A percentile compares a stretch with the other conserved stretches of the same genome.
These are phyloP conservation scores for Zasmidium citrigriseum DNA, from an alignment of 2,329 filamentous ascomycete genomes.

Conservation along the genomic window DNA sequence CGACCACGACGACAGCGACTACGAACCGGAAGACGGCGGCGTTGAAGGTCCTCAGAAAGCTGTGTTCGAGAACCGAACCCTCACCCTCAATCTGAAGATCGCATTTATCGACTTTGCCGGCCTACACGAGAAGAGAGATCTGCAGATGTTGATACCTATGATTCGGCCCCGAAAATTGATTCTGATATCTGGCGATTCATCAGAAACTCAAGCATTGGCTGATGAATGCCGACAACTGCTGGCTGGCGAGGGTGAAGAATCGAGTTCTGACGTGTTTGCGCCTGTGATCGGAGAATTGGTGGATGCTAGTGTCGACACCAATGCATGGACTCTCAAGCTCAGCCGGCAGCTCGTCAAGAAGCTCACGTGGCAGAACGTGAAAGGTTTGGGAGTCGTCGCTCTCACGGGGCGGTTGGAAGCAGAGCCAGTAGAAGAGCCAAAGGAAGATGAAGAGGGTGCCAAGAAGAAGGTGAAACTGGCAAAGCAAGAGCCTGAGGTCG, in stretches of 20 bases:
- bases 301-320: slow-evolving; percentile 94
- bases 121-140: slow-evolving; percentile 86
- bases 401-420: slow-evolving; percentile 73
- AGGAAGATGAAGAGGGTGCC: slow-evolving; percentile 41
- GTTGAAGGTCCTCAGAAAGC: slow-evolving; percentile 74
- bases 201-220: slow-evolving; percentile 78
- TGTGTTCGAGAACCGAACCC: slow-evolving; percentile 61
- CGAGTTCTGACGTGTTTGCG: slow-evolving; percentile 67
- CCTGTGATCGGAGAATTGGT: slow-evolving; percentile 72
- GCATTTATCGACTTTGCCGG: slow-evolving; percentile 91
- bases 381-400: slow-evolving; percentile 87
- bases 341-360: slow-evolving; percentile 81
- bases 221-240: slow-evolving; percentile 74
- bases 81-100: slow-evolving; percentile 73
- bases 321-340: slow-evolving; percentile 93
- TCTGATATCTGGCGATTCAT: slow-evolving; percentile 75
- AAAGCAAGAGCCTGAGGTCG: slow-evolving; percentile 41
- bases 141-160: slow-evolving; percentile 92
- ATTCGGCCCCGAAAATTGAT: slow-evolving; percentile 95
- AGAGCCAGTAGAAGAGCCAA: slow-evolving; percentile 44
- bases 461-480: slow-evolving; percentile 57
- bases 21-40: slow-evolving; percentile 53
- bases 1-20: slow-evolving; percentile 47
- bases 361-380: slow-evolving; percentile 92
- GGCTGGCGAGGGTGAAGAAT: slow-evolving; percentile 33